A percentile compares a stretch with the other conserved stretches of the same genome.
Evolutionary conservation across 495 filamentous ascomycete genomes (phyloP).

Genomic region (Friedmanniomyces endolithicus): DNA sequence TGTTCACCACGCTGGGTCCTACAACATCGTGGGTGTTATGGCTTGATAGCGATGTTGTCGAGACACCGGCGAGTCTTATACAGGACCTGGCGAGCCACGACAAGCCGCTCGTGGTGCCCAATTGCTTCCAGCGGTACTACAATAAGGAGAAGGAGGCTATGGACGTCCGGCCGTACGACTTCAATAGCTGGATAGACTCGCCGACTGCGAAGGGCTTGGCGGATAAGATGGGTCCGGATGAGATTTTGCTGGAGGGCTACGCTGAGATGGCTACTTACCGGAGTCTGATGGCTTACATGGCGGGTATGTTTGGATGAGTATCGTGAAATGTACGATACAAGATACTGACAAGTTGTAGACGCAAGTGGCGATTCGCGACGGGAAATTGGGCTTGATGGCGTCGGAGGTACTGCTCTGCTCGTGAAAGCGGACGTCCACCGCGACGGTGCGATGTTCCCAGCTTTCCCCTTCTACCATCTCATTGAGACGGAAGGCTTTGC

Average conservation of each 20-base stretch:
- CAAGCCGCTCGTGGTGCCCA: conserved; percentile 80
- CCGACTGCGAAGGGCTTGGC: conserved; percentile 60
- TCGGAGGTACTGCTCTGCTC: conserved; percentile 83
- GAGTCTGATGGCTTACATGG: conserved; percentile 80
- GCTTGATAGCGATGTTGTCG: conserved; percentile 86
- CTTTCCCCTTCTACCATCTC: conserved; percentile 90
- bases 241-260: conserved; percentile 91
- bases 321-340: conserved; percentile 3
- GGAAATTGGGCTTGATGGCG: conserved; percentile 72
- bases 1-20: conserved; percentile 96
- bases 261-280: conserved; percentile 83
- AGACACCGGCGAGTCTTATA: conserved; percentile 74
- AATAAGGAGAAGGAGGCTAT: conserved; percentile 55
- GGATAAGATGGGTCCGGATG: conserved; percentile 68
- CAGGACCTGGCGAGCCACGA: conserved; percentile 83
- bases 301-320: conserved; percentile 28
- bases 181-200: conserved; percentile 92
- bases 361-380: conserved; percentile 39
- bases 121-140: conserved; percentile 84
- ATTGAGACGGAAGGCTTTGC: conserved; percentile 98
- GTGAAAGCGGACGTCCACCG: conserved; percentile 96
- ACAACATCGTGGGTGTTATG: conserved; percentile 91
- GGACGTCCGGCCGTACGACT: conserved; percentile 81
- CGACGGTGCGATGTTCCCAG: conserved; percentile 96
- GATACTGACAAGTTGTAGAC: conserved; percentile 2